phyloP scores from a whole-genome alignment of 2,329 filamentous ascomycete genomes.

The Penicillium sp. region DNA sequence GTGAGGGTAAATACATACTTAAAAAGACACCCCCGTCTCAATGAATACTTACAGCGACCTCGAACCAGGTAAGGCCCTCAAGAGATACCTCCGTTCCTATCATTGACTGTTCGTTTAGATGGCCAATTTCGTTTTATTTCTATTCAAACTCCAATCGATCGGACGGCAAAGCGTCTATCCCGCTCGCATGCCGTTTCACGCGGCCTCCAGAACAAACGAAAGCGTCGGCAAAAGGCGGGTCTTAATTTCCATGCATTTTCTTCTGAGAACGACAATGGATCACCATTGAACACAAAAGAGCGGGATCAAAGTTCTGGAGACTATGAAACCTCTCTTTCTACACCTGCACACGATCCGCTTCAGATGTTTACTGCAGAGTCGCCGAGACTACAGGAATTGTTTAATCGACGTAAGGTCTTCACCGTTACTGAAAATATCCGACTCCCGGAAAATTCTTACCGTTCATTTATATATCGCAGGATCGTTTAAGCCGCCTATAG shows the following conservation, averaged over 20 bases:
- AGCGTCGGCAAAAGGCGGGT: conserved; percentile 27
- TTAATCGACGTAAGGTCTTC: conserved; percentile 2
- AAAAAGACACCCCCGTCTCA: background rate
- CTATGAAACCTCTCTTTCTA: background rate
- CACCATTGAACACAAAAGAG: background rate
- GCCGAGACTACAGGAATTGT: background rate
- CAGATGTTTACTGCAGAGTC: conserved; percentile 6
- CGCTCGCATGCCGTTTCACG: conserved; percentile 37
- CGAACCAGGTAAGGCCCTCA: background rate
- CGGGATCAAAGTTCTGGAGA: background rate
- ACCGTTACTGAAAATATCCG: background rate
- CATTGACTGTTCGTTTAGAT: background rate
- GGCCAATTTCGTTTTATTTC: conserved; percentile 19
- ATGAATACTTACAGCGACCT: background rate
- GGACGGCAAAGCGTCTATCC: conserved; percentile 26
- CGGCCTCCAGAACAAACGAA: conserved; percentile 35
- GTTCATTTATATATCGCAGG: background rate
- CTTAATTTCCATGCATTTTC: conserved; percentile 32
- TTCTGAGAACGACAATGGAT: background rate
- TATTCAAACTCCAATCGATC: conserved; percentile 26
- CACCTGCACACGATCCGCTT: background rate
- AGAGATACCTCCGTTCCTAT: background rate
- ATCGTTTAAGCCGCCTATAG: conserved; percentile 10
- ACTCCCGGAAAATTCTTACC: no score
- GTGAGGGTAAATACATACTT: background rate